Percentiles rank a stretch among this genome's conserved stretches.
Evolutionary conservation across 306 rosid genomes (phyloP).

Genomic region (Fagus crenata): DNA sequence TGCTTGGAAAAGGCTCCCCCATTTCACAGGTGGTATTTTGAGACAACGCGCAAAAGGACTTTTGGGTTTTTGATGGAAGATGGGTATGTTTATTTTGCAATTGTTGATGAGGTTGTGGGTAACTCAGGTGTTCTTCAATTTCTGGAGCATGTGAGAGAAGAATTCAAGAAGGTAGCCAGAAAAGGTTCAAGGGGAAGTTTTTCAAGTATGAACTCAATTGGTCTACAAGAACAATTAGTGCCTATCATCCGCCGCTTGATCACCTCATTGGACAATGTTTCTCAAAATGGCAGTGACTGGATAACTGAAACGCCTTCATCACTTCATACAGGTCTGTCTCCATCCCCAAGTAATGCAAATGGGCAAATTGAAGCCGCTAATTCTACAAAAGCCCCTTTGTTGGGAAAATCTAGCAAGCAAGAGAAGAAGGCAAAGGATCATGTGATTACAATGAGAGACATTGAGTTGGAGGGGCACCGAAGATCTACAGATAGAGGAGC

Average conservation of each 20-base stretch:
- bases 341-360: constrained; percentile 59
- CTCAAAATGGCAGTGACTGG: constrained; percentile 56
- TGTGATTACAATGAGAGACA: constrained; percentile 66
- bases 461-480: constrained; percentile 67
- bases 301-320: constrained; percentile 42
- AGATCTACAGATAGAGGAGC: constrained; percentile 71
- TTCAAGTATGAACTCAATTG: constrained; percentile 48
- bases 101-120: constrained; percentile 64
- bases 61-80: constrained; percentile 76
- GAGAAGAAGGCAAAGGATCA: constrained; percentile 86
- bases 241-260: constrained; percentile 63
- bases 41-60: constrained; percentile 62
- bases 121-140: constrained; percentile 62
- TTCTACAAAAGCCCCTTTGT: constrained; percentile 81
- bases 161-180: constrained; percentile 52
- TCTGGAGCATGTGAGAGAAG: constrained; percentile 77
- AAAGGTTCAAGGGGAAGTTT: constrained; percentile 70
- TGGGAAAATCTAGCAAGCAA: constrained; percentile 70
- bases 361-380: constrained; percentile 62
- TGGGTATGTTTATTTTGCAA: constrained; percentile 60
- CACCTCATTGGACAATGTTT: constrained; percentile 69
- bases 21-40: constrained; percentile 79
- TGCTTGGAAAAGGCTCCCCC: constrained; percentile 76
- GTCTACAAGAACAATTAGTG: constrained; percentile 63
- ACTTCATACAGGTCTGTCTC: constrained; percentile 49